Base-by-base conservation (phyloP, 352 stramenopile genomes). In the Pythium scleroteichum region DNA sequence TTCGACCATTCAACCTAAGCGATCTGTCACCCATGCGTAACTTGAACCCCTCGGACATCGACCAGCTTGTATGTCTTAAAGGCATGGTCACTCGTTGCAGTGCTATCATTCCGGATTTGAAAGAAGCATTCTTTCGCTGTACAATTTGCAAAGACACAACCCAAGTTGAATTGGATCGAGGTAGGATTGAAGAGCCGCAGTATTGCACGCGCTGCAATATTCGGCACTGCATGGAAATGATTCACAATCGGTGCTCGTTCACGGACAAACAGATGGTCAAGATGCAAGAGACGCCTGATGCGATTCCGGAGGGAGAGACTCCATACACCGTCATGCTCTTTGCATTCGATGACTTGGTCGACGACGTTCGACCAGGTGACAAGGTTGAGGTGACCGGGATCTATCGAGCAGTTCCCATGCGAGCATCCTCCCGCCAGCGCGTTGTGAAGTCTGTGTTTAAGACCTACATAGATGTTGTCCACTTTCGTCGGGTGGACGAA, bases 201-300 rank as follows among this genome's bases (percentile, higher is more conserved):
- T 87, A 80, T 32, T 98, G 95, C 64, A 49, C 54, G 13, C 66
- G 83, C 56, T 99, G 97, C 71, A 78, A 93, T 33, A 85, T 87
- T n/a, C 87, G 85, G 5, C 72, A 95, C 73, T 95, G 93, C 46
- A 98, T 98, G 87, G 84, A 97, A 63, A 85, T 99, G 54, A 78
- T 99, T 41, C 97, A 99, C 78, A 99, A 99, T 72, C 91, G 95
- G 12, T 99, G 96, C 63, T 72, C 96, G 27, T 99, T 99, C 80
- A 97, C 86, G 4, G 96, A 99, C 84, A 99, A 99, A 73, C 97
- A 99, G 75, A 80, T 99, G 69, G 82, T 99, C 29, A 96, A 98
- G 66, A 89, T 99, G 69, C 97, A 99, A 66, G 98, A 99, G 73
- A 98, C 95, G 12, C 96, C 97, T 0, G 95, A 99, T 62, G 90